Evolutionary conservation across 768 basidiomycete genomes (phyloP).

Genomic region (Tulasnella sp.): DNA sequence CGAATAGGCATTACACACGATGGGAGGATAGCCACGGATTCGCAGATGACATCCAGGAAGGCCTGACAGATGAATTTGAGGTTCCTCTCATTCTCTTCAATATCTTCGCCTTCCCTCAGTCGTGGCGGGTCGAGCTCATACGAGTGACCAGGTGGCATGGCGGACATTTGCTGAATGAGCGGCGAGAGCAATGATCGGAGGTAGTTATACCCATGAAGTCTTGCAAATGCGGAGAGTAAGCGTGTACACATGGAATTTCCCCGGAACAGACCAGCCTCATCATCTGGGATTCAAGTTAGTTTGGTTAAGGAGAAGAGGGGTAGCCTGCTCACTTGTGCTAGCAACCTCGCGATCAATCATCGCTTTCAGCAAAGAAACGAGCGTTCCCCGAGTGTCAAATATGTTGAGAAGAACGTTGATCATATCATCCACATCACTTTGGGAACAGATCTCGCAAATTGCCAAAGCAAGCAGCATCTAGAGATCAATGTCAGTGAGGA

Average conservation of each 20-base stretch:
- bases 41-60: slow-evolving; percentile 73
- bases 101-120: slow-evolving; percentile 56
- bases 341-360: slow-evolving; percentile 87
- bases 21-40: slow-evolving; percentile 71
- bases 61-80: slow-evolving; percentile 73
- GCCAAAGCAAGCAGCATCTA: slow-evolving; percentile 73
- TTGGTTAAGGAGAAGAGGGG: not conserved
- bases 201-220: slow-evolving; percentile 90
- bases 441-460: slow-evolving; percentile 84
- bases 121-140: slow-evolving; percentile 74
- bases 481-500: not conserved
- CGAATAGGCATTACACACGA: slow-evolving; percentile 56
- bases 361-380: slow-evolving; percentile 74
- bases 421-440: slow-evolving; percentile 73
- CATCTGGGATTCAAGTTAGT: slow-evolving; percentile 53
- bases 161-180: slow-evolving; percentile 71
- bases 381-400: slow-evolving; percentile 74
- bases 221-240: slow-evolving; percentile 83
- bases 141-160: slow-evolving; percentile 70
- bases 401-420: slow-evolving; percentile 83
- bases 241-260: slow-evolving; percentile 86
- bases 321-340: slow-evolving; percentile 60
- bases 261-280: slow-evolving; percentile 81
- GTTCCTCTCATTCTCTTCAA: slow-evolving; percentile 67
- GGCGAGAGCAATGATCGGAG: slow-evolving; percentile 78